phyloP scores from a whole-genome alignment of 2,329 filamentous ascomycete genomes.

The Coniella lustricola region DNA sequence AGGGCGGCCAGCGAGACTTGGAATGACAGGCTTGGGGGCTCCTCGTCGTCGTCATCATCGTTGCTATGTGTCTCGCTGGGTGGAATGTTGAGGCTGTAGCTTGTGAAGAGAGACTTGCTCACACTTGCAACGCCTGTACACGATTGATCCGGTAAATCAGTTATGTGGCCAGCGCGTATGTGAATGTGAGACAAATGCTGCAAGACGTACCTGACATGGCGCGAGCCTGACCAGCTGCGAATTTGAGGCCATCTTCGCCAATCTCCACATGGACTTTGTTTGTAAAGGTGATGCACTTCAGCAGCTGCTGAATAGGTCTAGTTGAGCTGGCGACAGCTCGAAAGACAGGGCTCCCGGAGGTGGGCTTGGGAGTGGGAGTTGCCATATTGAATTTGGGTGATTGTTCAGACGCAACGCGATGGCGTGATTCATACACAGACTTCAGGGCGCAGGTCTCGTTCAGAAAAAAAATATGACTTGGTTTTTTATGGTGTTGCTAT shows the following conservation, averaged over 20 bases:
- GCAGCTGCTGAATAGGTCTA: slow-evolving; percentile 61
- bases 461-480: slow-evolving; percentile 19
- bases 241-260: slow-evolving; percentile 75
- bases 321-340: slow-evolving; percentile 72
- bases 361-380: slow-evolving; percentile 7
- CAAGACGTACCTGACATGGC: slow-evolving; percentile 75
- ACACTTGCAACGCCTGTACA: slow-evolving; percentile 67
- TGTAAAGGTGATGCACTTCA: slow-evolving; percentile 53
- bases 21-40: slow-evolving; percentile 59
- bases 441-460: slow-evolving; percentile 6
- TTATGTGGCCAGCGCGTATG: no score
- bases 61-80: slow-evolving; percentile 31
- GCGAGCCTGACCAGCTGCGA: slow-evolving; percentile 79
- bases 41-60: slow-evolving; percentile 34
- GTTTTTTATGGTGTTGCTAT: slow-evolving; percentile 30
- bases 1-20: slow-evolving; percentile 81
- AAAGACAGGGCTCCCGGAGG: slow-evolving; percentile 45
- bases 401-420: background rate
- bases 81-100: slow-evolving; percentile 62
- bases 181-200: slow-evolving; percentile 6
- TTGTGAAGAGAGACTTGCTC: slow-evolving; percentile 81
- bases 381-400: slow-evolving; percentile 6
- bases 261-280: slow-evolving; percentile 62
- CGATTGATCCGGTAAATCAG: background rate
- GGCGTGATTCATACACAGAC: slow-evolving; percentile 10